Conservation (phyloP, 1,139 yeast species). For the Kazachstania sp. region DNA sequence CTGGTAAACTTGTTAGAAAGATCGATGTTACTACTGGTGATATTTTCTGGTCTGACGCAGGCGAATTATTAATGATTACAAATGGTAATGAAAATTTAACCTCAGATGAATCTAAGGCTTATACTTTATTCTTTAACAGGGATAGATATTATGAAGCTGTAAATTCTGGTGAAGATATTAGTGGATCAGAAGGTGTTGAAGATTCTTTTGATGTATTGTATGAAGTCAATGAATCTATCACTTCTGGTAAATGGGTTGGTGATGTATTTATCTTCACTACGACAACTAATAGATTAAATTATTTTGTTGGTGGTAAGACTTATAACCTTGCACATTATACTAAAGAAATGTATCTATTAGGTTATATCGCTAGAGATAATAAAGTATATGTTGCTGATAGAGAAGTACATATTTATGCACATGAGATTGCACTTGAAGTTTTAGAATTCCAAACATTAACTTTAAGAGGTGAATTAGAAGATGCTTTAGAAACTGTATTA, state of each 20-base stretch:
- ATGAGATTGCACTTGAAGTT: slow-evolving; percentile 74
- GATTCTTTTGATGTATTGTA: slow-evolving; percentile 75
- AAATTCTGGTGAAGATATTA: slow-evolving; percentile 45
- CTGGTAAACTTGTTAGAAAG: slow-evolving; percentile 74
- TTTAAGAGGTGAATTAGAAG: slow-evolving; percentile 83
- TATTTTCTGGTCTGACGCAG: slow-evolving; percentile 89
- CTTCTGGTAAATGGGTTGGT: slow-evolving; percentile 93
- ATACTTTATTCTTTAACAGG: slow-evolving; percentile 65
- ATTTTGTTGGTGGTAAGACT: slow-evolving; percentile 88
- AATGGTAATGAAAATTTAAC: slow-evolving; percentile 36
- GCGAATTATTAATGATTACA: slow-evolving; percentile 74
- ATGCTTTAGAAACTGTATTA: slow-evolving; percentile 56
- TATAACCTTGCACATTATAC: slow-evolving; percentile 92
- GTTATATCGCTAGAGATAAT: slow-evolving; percentile 84
- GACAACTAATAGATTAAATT: slow-evolving; percentile 77
- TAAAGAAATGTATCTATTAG: slow-evolving; percentile 75
- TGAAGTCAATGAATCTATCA: slow-evolving; percentile 72
- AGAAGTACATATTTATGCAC: slow-evolving; percentile 74
- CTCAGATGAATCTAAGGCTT: slow-evolving; percentile 51
- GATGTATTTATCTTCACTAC: slow-evolving; percentile 92
- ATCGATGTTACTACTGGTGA: slow-evolving; percentile 74
- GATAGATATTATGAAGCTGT: slow-evolving; percentile 59
- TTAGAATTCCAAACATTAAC: slow-evolving; percentile 93
- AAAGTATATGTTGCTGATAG: slow-evolving; percentile 86
- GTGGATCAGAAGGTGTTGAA: slow-evolving; percentile 87